phyloP scores from a whole-genome alignment of 2,329 filamentous ascomycete species.

The Bipolaris gigantea region DNA sequence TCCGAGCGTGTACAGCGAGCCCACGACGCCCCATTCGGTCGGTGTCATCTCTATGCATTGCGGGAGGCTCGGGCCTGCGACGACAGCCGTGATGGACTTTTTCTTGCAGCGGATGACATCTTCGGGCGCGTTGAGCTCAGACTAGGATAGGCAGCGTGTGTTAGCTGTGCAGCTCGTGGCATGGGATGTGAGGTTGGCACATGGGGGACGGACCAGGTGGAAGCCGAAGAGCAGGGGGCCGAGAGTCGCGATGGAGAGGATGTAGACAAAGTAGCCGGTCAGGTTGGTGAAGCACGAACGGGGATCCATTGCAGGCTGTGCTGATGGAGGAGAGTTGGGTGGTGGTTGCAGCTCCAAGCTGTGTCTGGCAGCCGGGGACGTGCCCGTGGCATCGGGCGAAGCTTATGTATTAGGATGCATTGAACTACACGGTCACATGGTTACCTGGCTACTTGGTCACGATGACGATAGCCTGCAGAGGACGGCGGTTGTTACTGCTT shows the following conservation, averaged over 20 bases:
- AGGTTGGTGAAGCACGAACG: conserved; percentile 52
- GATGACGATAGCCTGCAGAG: conserved; percentile 9
- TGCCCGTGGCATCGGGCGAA: neutral
- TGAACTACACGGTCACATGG: conserved; percentile 1
- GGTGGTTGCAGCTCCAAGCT: neutral
- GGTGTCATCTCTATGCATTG: conserved; percentile 89
- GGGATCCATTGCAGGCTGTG: conserved; percentile 38
- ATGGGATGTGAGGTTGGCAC: neutral
- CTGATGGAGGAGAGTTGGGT: conserved; percentile 8
- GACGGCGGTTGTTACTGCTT: conserved; percentile 14
- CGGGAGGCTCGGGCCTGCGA: conserved; percentile 52
- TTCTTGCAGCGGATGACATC: conserved; percentile 87
- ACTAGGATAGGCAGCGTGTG: conserved; percentile 56
- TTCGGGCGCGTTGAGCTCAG: conserved; percentile 93
- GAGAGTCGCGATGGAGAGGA: conserved; percentile 75
- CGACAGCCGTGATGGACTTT: conserved; percentile 52
- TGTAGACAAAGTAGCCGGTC: conserved; percentile 75
- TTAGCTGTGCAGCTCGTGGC: conserved; percentile 19
- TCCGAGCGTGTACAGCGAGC: conserved; percentile 88
- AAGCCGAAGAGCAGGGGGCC: conserved; percentile 94
- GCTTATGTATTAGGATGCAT: neutral
- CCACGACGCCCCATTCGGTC: conserved; percentile 79
- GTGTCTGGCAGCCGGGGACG: conserved; percentile 1
- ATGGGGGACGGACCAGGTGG: conserved; percentile 67
- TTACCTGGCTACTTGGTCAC: conserved; percentile 10